Percentiles rank a stretch among this genome's conserved stretches.
These are phyloP conservation scores for Asclepias syriaca DNA, from an alignment of 257 asterid species.

Conservation along the genomic window DNA sequence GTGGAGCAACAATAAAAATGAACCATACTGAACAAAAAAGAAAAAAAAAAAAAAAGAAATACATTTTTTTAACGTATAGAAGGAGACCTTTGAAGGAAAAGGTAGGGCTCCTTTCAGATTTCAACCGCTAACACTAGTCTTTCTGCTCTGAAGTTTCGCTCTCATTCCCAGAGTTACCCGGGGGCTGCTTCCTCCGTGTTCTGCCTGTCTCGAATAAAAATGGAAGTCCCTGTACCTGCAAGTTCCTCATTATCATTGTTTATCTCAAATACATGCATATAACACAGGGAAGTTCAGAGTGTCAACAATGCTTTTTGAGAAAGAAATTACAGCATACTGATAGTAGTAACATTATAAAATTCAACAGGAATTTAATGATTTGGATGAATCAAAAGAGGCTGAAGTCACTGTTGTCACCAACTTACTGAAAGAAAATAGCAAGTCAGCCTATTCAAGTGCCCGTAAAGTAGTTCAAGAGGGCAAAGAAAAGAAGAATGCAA, in stretches of 20 bases:
- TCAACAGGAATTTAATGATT: neutral
- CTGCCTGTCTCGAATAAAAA: constrained; percentile 48
- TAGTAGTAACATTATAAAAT: neutral
- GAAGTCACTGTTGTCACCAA: neutral
- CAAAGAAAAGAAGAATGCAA: too few relatives aligned
- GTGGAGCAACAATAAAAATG: neutral
- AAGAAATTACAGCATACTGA: neutral
- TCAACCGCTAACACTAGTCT: neutral
- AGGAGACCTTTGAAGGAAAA: neutral
- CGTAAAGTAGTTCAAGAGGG: neutral
- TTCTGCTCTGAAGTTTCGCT: constrained; percentile 20
- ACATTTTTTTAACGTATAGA: neutral
- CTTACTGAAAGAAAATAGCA: neutral
- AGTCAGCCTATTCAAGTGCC: neutral
- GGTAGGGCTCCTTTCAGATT: constrained; percentile 1
- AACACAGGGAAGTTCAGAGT: neutral
- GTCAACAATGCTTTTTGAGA: neutral
- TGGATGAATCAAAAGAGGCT: neutral
- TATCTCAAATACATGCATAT: neutral
- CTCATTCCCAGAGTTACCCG: constrained; percentile 17
- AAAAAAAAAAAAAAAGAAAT: neutral
- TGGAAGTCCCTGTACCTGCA: constrained; percentile 54
- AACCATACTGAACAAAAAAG: neutral
- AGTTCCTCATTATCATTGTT: neutral
- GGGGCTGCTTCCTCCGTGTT: constrained; percentile 27